Base-by-base conservation (phyloP, 495 filamentous ascomycete genomes). In the Xylaria sp. region DNA sequence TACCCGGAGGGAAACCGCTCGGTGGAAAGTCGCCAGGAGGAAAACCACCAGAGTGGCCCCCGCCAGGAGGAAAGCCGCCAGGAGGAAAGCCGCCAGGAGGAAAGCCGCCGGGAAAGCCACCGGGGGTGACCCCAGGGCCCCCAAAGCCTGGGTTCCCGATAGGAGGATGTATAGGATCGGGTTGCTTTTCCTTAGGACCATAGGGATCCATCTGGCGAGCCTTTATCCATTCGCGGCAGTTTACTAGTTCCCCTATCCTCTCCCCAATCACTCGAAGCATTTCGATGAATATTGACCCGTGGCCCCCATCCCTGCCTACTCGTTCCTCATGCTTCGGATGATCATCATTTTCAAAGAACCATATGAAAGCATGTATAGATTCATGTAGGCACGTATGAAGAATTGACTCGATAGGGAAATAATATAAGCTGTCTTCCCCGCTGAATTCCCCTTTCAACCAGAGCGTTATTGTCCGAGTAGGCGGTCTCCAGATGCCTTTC, bases 231-330 rank as follows among this genome's bases (percentile, higher is more conserved):
- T 37, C 33, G 19, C 7, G 58, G 12, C 33, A 61, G 1, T 40
- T n/a, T 40, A 35, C 24, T 24, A 61, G 9, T 21, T 40, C 58
- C 19, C 24, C 58, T 11, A 61, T 11, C 7, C 19, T 61, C 8
- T 40, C 35, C 58, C 58, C 58, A 41, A 41, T 37, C 3, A 61
- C 58, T 40, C 58, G 58, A 37, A 61, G 58, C 9, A 14, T 24
- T 40, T 61, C 58, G 41, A 21, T 21, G 11, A 61, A 61, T 12
- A 61, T 33, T 21, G 58, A n/a, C 9, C 58, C 58, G n/a, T 61
- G 58, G 1, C 31, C 55, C 3, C 58, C 58, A 35, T 41, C 58
- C 5, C 24, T 24, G 5, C 14, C 35, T 61, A 61, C n/a, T 40
- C 35, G 35, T 35, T 41, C 58, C 4, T 31, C 7, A 26, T 41